phyloP scores from a whole-genome alignment of 2,329 filamentous ascomycete genomes.

The Aureobasidium vineae region DNA sequence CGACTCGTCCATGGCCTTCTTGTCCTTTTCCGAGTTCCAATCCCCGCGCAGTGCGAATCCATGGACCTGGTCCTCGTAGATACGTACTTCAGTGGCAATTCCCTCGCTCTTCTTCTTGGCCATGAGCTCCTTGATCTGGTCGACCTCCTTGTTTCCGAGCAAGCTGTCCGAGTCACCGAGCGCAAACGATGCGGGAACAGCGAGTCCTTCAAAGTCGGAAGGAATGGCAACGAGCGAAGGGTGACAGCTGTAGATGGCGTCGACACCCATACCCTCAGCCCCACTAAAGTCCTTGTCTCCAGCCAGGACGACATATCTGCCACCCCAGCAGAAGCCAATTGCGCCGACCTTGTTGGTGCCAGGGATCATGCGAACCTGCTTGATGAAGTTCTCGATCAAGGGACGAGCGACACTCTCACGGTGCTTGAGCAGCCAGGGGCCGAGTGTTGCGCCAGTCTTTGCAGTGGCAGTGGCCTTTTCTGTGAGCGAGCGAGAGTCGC shows the following conservation, averaged over 20 bases:
- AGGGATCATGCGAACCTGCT: slow-evolving; percentile 40
- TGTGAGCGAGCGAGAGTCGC: slow-evolving; percentile 40
- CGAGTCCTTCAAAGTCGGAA: slow-evolving; percentile 44
- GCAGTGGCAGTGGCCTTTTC: slow-evolving; percentile 46
- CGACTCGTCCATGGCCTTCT: slow-evolving; percentile 50
- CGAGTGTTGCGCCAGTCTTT: slow-evolving; percentile 43
- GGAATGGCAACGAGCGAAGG: slow-evolving; percentile 46
- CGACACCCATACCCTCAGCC: slow-evolving; percentile 38
- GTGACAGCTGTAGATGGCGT: slow-evolving; percentile 46
- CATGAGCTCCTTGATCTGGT: slow-evolving; percentile 44
- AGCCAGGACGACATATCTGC: slow-evolving; percentile 42
- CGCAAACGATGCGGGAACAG: slow-evolving; percentile 44
- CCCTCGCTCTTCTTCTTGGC: slow-evolving; percentile 40
- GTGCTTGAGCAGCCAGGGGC: slow-evolving; percentile 47
- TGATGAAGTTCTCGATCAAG: slow-evolving; percentile 47
- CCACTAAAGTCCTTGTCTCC: slow-evolving; percentile 32
- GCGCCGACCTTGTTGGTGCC: slow-evolving; percentile 48
- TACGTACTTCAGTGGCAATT: slow-evolving; percentile 41
- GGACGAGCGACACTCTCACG: slow-evolving; percentile 45
- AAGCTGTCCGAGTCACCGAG: slow-evolving; percentile 47
- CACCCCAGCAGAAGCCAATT: slow-evolving; percentile 53
- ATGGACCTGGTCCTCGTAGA: slow-evolving; percentile 49
- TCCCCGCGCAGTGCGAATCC: slow-evolving; percentile 47
- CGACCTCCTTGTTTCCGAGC: slow-evolving; percentile 41
- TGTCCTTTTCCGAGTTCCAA: slow-evolving; percentile 47